Base-by-base conservation (phyloP, 768 basidiomycete species). In the Lactifluus pinguis region DNA sequence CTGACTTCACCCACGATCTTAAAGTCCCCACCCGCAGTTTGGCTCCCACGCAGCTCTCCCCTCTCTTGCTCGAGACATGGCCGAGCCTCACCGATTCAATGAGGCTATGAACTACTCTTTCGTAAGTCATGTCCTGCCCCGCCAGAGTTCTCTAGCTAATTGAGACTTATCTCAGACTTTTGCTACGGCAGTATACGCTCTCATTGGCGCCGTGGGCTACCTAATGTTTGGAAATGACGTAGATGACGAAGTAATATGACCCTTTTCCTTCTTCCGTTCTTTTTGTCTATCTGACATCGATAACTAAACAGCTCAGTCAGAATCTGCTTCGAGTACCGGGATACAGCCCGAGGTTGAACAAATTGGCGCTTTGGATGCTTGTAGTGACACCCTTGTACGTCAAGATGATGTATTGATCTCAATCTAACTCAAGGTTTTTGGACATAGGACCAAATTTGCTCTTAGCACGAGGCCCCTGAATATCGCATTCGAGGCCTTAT, bases 31-130 rank as follows among this genome's bases (percentile, higher is more conserved):
- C 30, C 10, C 32, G 39, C 66, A 92, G 84, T 95, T 95, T 68
- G 84, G 92, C 3, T 94, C 94, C 2, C 95, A 98, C 69, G 87
- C 92, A 14, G 87, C 95, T 32, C 87, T 98, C 52, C 95, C 95
- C 19, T 90, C 88, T 21, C 72, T 98, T 15, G 92, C 89, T 4
- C 80, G 85, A 67, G 95, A 98, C 72, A 97, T 98, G 95, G 70
- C 72, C 21, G 83, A 93, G 65, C 94, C 94, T 7, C 76, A 78
- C 30, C 78, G 85, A 64, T 98, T 95, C 71, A 81, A 88, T 70
- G 73, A 71, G 55, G 92, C 94, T 83, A 87, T 90, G 62, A 85
- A 93, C 69, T 81, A 83, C 71, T 90, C 95, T 38, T 98, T 95
- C 70, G 87, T 90, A 67, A 73, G 71, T 68, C 3, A 39, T 69